Percentiles rank a stretch among this genome's conserved stretches.
Evolutionary conservation across 805 yeast species (phyloP).

Genomic region (Priceomyces carsonii): DNA sequence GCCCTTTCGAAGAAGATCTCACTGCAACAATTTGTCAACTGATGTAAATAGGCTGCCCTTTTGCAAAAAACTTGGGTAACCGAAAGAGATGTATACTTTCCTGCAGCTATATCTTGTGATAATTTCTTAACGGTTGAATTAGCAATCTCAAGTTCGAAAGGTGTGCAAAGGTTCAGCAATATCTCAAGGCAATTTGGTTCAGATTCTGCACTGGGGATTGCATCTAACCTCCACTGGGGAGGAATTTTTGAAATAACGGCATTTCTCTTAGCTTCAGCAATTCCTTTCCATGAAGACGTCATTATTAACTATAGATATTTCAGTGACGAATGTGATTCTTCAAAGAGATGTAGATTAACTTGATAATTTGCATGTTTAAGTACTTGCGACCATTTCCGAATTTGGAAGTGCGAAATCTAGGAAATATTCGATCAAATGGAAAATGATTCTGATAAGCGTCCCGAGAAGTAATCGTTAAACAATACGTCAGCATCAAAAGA

Average conservation of each 20-base stretch:
- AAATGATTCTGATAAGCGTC: no score
- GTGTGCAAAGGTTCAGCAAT: neutral
- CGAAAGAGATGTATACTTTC: conserved; percentile 18
- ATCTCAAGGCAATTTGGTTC: conserved; percentile 1
- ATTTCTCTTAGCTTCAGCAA: conserved; percentile 5
- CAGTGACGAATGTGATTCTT: no score
- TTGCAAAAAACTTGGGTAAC: conserved; percentile 58
- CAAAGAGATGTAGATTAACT: no score
- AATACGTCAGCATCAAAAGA: no score
- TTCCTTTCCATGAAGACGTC: conserved; percentile 7
- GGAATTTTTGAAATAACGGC: conserved; percentile 9
- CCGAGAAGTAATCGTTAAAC: no score
- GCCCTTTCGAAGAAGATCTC: conserved; percentile 37
- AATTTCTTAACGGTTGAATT: conserved; percentile 1
- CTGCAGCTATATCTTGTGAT: neutral
- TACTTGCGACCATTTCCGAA: no score
- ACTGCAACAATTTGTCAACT: conserved; percentile 43
- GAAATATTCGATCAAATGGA: no score
- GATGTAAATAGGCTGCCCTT: conserved; percentile 59
- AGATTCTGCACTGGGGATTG: conserved; percentile 7
- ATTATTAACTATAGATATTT: no score
- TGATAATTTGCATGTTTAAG: no score
- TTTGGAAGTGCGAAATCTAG: no score
- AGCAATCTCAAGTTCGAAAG: neutral
- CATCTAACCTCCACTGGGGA: conserved; percentile 7